A percentile compares a stretch with the other conserved stretches of the same genome.
Evolutionary conservation across 78 protist species (phyloP).

Genomic region (Dictyostelium firmibasis): DNA sequence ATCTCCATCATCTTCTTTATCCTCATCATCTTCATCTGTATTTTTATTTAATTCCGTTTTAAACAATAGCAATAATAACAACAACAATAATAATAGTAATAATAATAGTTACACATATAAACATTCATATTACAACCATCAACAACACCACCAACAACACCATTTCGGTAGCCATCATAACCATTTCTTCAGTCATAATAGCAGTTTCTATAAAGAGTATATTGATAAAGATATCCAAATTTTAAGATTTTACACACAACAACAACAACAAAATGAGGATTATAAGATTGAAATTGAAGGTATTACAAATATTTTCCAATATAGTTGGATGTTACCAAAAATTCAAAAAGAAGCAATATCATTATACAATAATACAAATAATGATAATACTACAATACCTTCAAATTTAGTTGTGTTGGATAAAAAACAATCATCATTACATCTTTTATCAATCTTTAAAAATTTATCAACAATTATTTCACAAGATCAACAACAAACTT

Average conservation of each 20-base stretch:
- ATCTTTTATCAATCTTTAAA: constrained; percentile 6
- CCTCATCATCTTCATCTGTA: background rate
- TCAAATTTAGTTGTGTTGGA: constrained; percentile 19
- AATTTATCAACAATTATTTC: background rate
- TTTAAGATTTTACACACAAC: constrained; percentile 1
- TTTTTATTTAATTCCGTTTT: background rate
- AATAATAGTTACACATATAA: background rate
- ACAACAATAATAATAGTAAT: background rate
- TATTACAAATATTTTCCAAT: background rate
- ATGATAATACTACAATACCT: background rate
- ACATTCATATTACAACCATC: background rate
- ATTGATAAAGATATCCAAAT: background rate
- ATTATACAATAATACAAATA: background rate
- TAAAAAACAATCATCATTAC: background rate
- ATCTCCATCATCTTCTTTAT: constrained; percentile 5
- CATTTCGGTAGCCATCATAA: background rate
- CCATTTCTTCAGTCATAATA: background rate
- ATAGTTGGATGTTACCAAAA: constrained; percentile 13
- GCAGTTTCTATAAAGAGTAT: constrained; percentile 1
- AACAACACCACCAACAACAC: background rate
- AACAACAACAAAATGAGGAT: background rate
- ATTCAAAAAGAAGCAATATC: background rate
- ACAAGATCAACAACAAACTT: background rate
- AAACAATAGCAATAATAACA: background rate
- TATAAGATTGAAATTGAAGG: constrained; percentile 3